phyloP scores from a whole-genome alignment of 163 green algal genomes.

The Volvox carteri region DNA sequence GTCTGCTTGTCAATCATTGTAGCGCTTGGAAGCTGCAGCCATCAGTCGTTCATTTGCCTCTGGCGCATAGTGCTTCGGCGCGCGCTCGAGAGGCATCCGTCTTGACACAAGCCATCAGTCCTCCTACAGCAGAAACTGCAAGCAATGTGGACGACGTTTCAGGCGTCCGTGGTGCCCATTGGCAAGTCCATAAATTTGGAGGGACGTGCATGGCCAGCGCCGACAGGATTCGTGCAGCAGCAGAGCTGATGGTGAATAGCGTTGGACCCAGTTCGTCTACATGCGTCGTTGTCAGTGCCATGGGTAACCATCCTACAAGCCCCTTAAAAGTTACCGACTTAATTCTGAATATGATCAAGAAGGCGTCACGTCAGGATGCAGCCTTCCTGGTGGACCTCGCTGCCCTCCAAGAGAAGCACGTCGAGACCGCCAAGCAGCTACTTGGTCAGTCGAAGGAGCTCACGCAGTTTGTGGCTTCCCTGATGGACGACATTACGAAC shows the following conservation, averaged over 20 bases:
- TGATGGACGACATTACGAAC: constrained; percentile 93
- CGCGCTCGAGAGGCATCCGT: neutral
- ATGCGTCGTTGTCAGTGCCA: constrained; percentile 83
- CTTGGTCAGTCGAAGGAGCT: constrained; percentile 82
- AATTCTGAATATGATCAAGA: constrained; percentile 93
- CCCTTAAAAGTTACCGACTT: constrained; percentile 97
- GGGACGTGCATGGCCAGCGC: constrained; percentile 95
- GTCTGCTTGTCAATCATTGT: neutral
- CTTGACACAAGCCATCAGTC: neutral
- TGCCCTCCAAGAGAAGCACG: constrained; percentile 87
- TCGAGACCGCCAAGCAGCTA: constrained; percentile 86
- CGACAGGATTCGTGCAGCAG: constrained; percentile 87
- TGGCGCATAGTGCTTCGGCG: neutral
- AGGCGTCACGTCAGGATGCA: constrained; percentile 83
- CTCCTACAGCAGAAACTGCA: neutral
- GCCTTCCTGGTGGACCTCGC: constrained; percentile 88
- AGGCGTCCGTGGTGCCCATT: constrained; percentile 34
- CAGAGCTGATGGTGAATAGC: constrained; percentile 76
- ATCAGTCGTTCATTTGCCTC: neutral
- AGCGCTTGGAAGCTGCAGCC: neutral
- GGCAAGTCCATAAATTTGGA: constrained; percentile 97
- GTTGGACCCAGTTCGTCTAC: constrained; percentile 61
- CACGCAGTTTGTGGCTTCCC: constrained; percentile 81
- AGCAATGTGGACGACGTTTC: neutral
- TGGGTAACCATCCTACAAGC: constrained; percentile 86